Conservation (phyloP, 768 basidiomycete genomes). For the Strobilomyces echinocephalus region DNA sequence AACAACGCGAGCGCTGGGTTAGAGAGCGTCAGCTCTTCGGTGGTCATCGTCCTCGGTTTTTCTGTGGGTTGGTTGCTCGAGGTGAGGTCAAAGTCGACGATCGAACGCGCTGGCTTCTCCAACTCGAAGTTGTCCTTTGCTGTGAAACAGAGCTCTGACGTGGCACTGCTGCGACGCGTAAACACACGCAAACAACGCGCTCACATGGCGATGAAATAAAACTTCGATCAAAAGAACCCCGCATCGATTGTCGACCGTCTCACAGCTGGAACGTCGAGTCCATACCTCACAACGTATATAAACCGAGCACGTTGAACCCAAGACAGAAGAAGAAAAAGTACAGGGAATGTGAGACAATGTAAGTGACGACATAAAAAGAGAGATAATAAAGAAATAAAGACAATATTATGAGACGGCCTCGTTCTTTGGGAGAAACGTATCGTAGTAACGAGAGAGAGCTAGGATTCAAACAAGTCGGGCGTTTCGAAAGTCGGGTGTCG, state of each 20-base stretch:
- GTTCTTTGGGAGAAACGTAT: not conserved
- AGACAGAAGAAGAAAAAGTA: not conserved
- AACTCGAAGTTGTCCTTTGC: no score
- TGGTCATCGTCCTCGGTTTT: constrained; percentile 27
- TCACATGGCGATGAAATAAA: not conserved
- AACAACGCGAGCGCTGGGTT: constrained; percentile 32
- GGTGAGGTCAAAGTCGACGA: no score
- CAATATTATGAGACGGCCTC: not conserved
- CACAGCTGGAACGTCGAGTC: no score
- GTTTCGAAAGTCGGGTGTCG: not conserved
- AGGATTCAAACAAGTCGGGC: not conserved
- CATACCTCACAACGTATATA: not conserved
- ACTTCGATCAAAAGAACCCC: no score
- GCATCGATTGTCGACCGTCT: no score
- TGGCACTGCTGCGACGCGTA: constrained; percentile 14
- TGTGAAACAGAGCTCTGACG: not conserved
- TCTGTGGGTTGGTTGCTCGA: no score
- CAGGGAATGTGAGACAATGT: not conserved
- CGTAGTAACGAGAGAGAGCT: not conserved
- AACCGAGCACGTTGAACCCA: not conserved
- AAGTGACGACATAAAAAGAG: not conserved
- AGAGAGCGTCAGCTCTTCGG: constrained; percentile 1
- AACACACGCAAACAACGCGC: constrained; percentile 27
- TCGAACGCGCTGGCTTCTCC: no score
- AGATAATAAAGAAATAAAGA: no score